A percentile compares a stretch with the other conserved stretches of the same genome.
These are phyloP conservation scores for Sabuloglossum arenarium DNA, from an alignment of 495 filamentous ascomycete species.

Conservation along the genomic window DNA sequence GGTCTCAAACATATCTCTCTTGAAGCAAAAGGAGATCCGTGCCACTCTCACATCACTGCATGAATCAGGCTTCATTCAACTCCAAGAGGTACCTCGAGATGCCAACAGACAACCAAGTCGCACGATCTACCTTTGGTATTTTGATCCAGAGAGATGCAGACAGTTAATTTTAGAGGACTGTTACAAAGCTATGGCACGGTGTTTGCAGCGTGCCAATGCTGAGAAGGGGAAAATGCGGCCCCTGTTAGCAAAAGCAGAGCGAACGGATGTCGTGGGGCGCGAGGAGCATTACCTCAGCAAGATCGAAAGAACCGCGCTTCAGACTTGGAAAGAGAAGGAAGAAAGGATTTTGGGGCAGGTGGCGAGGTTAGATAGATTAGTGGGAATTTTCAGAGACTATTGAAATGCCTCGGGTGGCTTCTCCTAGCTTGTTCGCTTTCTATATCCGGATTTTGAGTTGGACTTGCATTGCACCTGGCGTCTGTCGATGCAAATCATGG, in stretches of 20 bases:
- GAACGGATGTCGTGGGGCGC: slow-evolving; percentile 61
- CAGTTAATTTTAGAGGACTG: slow-evolving; percentile 46
- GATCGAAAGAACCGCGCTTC: slow-evolving; percentile 42
- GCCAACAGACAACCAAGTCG: slow-evolving; percentile 50
- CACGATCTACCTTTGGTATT: slow-evolving; percentile 80
- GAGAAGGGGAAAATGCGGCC: slow-evolving; percentile 45
- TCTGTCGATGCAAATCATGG: background rate
- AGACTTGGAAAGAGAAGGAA: slow-evolving; percentile 49
- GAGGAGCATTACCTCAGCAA: slow-evolving; percentile 56
- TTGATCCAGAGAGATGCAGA: slow-evolving; percentile 49
- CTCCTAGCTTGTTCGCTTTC: background rate
- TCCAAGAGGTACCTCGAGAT: slow-evolving; percentile 84
- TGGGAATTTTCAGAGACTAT: slow-evolving; percentile 68
- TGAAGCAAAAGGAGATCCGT: slow-evolving; percentile 62
- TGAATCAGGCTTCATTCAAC: slow-evolving; percentile 57
- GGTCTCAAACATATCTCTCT: slow-evolving; percentile 47
- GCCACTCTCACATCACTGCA: slow-evolving; percentile 65
- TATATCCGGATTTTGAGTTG: background rate
- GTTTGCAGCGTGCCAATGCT: slow-evolving; percentile 50
- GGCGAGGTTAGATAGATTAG: slow-evolving; percentile 59
- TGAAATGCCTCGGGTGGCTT: slow-evolving; percentile 15
- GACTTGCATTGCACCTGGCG: background rate
- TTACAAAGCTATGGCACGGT: slow-evolving; percentile 79
- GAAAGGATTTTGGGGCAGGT: slow-evolving; percentile 58
- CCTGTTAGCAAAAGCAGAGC: slow-evolving; percentile 54